These are phyloP conservation scores for Pythium brassicae DNA, from an alignment of 352 stramenopile species.

Conservation along the genomic window DNA sequence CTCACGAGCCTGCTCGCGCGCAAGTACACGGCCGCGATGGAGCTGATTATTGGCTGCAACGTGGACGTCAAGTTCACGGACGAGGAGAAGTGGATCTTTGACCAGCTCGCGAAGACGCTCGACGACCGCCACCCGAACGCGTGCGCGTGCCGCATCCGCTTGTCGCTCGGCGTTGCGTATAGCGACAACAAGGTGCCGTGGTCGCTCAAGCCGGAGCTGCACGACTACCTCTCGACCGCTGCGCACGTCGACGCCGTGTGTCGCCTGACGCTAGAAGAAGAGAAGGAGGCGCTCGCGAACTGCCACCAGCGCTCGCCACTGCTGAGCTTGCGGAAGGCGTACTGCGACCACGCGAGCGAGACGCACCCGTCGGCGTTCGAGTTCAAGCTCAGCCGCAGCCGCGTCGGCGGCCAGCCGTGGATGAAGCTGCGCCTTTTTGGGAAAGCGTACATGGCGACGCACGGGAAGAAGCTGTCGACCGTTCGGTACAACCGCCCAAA, in stretches of 20 bases:
- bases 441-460: slow-evolving; percentile 66
- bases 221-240: slow-evolving; percentile 89
- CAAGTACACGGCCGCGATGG: slow-evolving; percentile 94
- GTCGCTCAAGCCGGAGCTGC: slow-evolving; percentile 70
- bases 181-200: slow-evolving; percentile 90
- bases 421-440: slow-evolving; percentile 78
- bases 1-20: slow-evolving; percentile 95
- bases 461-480: slow-evolving; percentile 77
- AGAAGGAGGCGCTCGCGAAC: slow-evolving; percentile 87
- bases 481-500: slow-evolving; percentile 84
- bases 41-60: slow-evolving; percentile 95
- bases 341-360: slow-evolving; percentile 46
- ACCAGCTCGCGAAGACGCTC: slow-evolving; percentile 92
- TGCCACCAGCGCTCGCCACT: slow-evolving; percentile 67
- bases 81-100: slow-evolving; percentile 97
- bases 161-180: slow-evolving; percentile 86
- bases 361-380: slow-evolving; percentile 28
- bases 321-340: slow-evolving; percentile 63
- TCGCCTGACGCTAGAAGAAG: slow-evolving; percentile 92
- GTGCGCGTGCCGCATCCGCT: slow-evolving; percentile 92
- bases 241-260: slow-evolving; percentile 91
- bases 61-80: slow-evolving; percentile 94
- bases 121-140: slow-evolving; percentile 95
- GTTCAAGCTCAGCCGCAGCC: slow-evolving; percentile 64
- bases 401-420: slow-evolving; percentile 79